phyloP scores from a whole-genome alignment of 768 basidiomycete genomes.

The Harrya chromipes region DNA sequence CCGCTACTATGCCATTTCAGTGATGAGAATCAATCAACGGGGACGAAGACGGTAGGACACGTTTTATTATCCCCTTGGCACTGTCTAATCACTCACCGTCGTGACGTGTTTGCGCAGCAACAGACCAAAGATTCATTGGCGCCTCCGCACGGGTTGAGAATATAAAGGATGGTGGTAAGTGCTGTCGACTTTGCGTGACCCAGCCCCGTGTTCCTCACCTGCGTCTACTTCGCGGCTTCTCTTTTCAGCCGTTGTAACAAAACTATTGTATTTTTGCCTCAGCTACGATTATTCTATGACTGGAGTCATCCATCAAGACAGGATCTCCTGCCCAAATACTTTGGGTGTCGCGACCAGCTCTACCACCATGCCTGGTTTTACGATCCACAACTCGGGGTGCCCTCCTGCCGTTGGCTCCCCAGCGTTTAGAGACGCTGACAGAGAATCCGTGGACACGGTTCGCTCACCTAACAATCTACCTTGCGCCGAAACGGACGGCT shows the following conservation, averaged over 20 bases:
- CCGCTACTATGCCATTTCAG: background rate
- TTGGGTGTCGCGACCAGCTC: background rate
- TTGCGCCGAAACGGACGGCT: background rate
- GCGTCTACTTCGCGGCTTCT: background rate
- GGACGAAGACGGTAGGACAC: constrained; percentile 10
- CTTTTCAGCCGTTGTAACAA: background rate
- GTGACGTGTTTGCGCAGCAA: background rate
- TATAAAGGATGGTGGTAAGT: constrained; percentile 12
- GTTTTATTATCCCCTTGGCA: constrained; percentile 2
- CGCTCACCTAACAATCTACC: background rate
- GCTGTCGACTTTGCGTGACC: background rate
- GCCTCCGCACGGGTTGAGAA: background rate
- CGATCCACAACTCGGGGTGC: background rate
- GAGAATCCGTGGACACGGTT: background rate
- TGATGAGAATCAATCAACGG: constrained; percentile 1
- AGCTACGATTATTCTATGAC: background rate
- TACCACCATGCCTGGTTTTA: background rate
- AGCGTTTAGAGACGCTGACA: background rate
- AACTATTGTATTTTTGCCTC: background rate
- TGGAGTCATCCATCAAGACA: background rate
- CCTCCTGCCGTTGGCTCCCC: background rate
- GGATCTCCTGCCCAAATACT: background rate
- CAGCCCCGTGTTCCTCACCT: background rate
- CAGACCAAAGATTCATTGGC: background rate
- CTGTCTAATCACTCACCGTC: background rate